Evolutionary conservation across 2,329 filamentous ascomycete species (phyloP), one percentile per base, ranked within the genome.

Genomic region (Trichoderma harzianum): DNA sequence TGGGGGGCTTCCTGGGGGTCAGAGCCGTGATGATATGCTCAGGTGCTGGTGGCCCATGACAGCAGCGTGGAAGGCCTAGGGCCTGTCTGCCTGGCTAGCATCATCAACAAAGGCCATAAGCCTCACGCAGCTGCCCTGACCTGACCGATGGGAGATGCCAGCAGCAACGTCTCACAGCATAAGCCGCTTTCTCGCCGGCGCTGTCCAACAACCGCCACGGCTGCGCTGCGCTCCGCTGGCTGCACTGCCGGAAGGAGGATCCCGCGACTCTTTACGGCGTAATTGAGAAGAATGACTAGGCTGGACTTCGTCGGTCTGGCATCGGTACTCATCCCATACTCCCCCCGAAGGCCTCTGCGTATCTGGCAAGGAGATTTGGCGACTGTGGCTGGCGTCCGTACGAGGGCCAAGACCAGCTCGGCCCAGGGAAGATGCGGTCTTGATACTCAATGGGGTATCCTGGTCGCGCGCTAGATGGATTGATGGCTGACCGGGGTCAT

Each of bases 371-470:
- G 67, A 69, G 67, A 69, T 62, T 69, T 47, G 34, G 43, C 55
- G 67, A 69, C 28, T 69, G 67, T 69, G 67, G 67, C 67, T 69
- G 67, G 67, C 67, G 57, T 64, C 24, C 53, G 68, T 64, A 70
- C 60, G 61, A 70, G 68, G 60, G 67, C 67, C 67, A 69, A 69
- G 67, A 36, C 67, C 67, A 69, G 57, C 67, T 53, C 30, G 21
- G 68, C 55, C 70, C 69, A 69, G 69, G 47, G 55, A 60, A 61
- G 32, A 61, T 71, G 63, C 69, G 70, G 70, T 72, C 70, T 72
- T 72, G 70, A 72, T 72, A 72, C 70, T 72, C 63, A 72, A 72
- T 68, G 64, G 64, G 64, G 70, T 58, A 71, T 71, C 70, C 70
- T 67, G 47, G 70, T 63, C 43, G 55, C 24, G 58, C 55, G 64